Percentiles rank a stretch among this genome's conserved stretches.
Conservation (phyloP, 257 asterid species). For the Nicotiana tomentosiformis region DNA sequence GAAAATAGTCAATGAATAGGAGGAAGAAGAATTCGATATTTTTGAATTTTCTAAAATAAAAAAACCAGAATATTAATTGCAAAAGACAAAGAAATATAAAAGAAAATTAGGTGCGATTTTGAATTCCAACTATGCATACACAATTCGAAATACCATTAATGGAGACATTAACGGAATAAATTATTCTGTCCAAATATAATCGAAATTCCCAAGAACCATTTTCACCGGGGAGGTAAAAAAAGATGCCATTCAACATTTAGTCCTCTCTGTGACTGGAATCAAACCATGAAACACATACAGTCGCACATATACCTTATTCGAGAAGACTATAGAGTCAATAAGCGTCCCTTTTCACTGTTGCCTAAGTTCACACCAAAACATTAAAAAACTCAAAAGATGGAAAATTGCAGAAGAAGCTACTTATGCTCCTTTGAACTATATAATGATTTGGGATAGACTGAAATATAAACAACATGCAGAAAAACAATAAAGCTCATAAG, state of each 20-base stretch:
- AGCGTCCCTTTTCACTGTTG: neutral
- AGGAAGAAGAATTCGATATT: neutral
- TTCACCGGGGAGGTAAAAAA: neutral
- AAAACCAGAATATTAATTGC: neutral
- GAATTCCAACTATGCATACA: too few relatives aligned
- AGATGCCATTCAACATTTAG: neutral
- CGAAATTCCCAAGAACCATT: too few relatives aligned
- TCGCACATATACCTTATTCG: neutral
- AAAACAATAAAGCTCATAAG: neutral
- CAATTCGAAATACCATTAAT: neutral
- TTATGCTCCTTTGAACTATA: neutral
- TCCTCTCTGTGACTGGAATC: neutral
- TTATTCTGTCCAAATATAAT: neutral
- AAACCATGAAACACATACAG: neutral
- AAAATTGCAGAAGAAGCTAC: neutral
- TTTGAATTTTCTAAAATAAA: neutral
- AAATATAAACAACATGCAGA: neutral
- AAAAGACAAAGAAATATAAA: neutral
- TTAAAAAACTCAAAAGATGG: too few relatives aligned
- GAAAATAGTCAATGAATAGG: neutral
- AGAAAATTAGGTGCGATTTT: neutral
- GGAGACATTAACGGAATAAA: neutral
- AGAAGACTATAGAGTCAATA: neutral
- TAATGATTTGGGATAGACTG: neutral
- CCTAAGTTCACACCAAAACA: neutral